A percentile compares a stretch with the other conserved stretches of the same genome.
These are phyloP conservation scores for Aureoboletus auriporus DNA, from an alignment of 768 basidiomycete genomes.

Conservation along the genomic window DNA sequence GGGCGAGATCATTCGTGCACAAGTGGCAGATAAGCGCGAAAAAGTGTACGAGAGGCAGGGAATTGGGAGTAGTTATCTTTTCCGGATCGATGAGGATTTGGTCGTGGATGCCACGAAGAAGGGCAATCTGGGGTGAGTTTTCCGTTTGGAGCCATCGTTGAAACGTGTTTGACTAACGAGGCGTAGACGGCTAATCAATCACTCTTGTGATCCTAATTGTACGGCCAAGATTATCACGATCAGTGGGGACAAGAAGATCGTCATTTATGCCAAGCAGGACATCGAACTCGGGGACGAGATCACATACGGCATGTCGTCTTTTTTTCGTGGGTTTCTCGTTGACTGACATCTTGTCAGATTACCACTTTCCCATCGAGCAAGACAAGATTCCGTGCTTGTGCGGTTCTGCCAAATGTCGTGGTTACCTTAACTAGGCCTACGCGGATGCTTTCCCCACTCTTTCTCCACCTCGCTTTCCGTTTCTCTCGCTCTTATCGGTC, in stretches of 20 bases:
- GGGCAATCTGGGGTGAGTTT: slow-evolving; percentile 89
- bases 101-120: slow-evolving; percentile 99
- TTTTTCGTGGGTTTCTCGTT: not conserved
- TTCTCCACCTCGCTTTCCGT: not conserved
- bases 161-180: slow-evolving; percentile 10
- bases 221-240: slow-evolving; percentile 90
- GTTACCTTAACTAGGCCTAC: slow-evolving; percentile 81
- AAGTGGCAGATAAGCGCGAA: slow-evolving; percentile 95
- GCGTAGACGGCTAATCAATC: slow-evolving; percentile 90
- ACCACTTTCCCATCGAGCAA: slow-evolving; percentile 98
- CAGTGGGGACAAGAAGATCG: slow-evolving; percentile 94
- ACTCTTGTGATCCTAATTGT: slow-evolving; percentile 95
- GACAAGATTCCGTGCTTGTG: slow-evolving; percentile 95
- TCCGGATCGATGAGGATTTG: slow-evolving; percentile 95
- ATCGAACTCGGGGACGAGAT: slow-evolving; percentile 98
- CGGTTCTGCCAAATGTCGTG: slow-evolving; percentile 87
- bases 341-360: slow-evolving; percentile 52
- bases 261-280: slow-evolving; percentile 96
- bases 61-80: slow-evolving; percentile 96
- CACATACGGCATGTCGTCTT: slow-evolving; percentile 76
- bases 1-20: slow-evolving; percentile 92
- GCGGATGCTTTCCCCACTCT: not conserved
- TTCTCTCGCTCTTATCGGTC: not conserved
- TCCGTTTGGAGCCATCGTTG: not conserved
- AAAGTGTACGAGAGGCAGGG: slow-evolving; percentile 96